phyloP scores from a whole-genome alignment of 495 filamentous ascomycete species.

The Hypomontagnella monticulosa region DNA sequence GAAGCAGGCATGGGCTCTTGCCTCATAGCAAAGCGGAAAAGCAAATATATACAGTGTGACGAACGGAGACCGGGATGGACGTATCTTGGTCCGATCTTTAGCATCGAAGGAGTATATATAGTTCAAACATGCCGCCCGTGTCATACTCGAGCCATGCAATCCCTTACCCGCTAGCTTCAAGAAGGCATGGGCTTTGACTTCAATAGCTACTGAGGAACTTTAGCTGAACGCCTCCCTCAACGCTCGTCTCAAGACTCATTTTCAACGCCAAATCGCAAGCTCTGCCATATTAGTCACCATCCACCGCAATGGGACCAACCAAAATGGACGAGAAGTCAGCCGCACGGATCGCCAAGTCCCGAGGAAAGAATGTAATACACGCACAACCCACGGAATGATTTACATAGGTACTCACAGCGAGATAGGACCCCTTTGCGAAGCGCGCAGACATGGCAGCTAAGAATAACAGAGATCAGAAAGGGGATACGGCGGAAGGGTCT shows the following conservation, averaged over 20 bases:
- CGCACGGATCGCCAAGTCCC: constrained; percentile 54
- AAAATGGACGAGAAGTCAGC: constrained; percentile 58
- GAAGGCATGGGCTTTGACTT: too few species aligned
- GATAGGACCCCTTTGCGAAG: constrained; percentile 55
- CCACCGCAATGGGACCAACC: constrained; percentile 49
- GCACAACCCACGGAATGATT: neutral
- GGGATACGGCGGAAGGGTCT: constrained; percentile 16
- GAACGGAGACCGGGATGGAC: constrained; percentile 1
- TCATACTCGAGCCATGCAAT: neutral
- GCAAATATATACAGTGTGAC: constrained; percentile 21
- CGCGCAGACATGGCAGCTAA: constrained; percentile 56
- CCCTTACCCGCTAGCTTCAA: neutral
- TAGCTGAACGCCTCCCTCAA: too few species aligned
- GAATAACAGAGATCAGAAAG: constrained; percentile 47
- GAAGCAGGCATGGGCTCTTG: constrained; percentile 6
- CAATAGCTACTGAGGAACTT: too few species aligned
- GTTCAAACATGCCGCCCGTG: neutral
- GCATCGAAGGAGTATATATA: constrained; percentile 14
- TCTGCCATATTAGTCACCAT: neutral
- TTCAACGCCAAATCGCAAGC: too few species aligned
- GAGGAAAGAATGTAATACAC: constrained; percentile 50
- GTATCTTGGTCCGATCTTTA: constrained; percentile 5
- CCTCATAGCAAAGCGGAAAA: constrained; percentile 23
- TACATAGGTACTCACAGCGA: constrained; percentile 21
- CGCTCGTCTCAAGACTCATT: too few species aligned